Percentiles rank a stretch among this genome's conserved stretches.
phyloP scores from a whole-genome alignment of 192 early-diverging fungal species.

The Coemansia sp. region DNA sequence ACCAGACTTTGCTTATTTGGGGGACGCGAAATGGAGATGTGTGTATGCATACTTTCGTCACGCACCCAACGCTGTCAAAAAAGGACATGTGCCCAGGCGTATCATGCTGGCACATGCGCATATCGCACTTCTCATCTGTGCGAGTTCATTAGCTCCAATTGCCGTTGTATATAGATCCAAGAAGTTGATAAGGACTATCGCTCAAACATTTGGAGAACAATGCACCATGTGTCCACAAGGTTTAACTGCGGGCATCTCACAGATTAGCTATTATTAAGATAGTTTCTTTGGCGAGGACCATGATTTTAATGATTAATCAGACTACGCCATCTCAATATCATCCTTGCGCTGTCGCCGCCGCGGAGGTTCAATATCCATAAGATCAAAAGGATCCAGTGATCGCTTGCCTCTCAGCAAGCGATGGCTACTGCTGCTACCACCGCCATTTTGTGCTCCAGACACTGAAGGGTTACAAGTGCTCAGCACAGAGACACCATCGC shows the following conservation, averaged over 20 bases:
- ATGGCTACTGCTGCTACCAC: not conserved
- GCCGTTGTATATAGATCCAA: not conserved
- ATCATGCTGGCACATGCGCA: conserved; percentile 3
- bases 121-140: not conserved
- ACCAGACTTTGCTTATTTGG: not conserved
- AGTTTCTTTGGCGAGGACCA: too few relatives aligned
- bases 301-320: not conserved
- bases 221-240: not conserved
- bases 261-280: not conserved
- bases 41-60: not conserved
- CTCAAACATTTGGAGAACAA: not conserved
- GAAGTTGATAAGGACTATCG: not conserved
- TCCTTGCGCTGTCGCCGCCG: conserved; percentile 45
- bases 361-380: conserved; percentile 50
- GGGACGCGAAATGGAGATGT: not conserved
- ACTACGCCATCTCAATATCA: conserved; percentile 36
- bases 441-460: not conserved
- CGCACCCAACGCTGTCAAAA: not conserved
- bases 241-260: not conserved
- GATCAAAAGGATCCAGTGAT: conserved; percentile 19
- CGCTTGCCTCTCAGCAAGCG: conserved; percentile 24
- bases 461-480: not conserved
- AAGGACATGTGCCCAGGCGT: not conserved
- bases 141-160: not conserved
- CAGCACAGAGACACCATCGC: not conserved